Evolutionary conservation across 192 early-diverging fungal species (phyloP), one percentile per base, ranked within the genome.

Genomic region (Martensiomyces pterosporus): DNA sequence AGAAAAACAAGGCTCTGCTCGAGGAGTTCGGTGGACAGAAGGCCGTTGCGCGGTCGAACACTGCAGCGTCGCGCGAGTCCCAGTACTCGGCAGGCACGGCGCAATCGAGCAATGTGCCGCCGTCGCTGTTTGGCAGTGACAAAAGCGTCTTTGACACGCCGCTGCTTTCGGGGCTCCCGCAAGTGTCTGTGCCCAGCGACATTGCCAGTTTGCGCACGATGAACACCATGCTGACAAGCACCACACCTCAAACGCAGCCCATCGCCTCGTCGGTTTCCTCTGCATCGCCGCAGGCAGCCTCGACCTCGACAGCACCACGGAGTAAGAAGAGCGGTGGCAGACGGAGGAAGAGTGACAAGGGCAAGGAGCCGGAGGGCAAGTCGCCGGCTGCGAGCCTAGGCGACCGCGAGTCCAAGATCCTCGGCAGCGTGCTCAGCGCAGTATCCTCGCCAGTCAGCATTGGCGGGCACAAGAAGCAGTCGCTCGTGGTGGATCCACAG

Each of bases 41-140:
- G 24, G 39, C 55, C 18, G 34, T 51, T n/a, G 39, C 16, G 0
- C 34, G 58, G 8, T 52, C 49, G 35, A 54, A 46, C 36, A 49
- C 57, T 7, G 48, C 27, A 6, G 45, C 22, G 9, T 55, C 61
- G 3, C 49, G 39, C 25, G 62, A 53, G 2, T 65, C 69, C 9
- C 60, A 66, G 54, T 43, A 61, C 41, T 65, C 69, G 24, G 40
- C 24, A 9, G 63, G 29, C 39, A 65, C 63, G 1, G 54, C 39
- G 24, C 63, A 58, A 52, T 74, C 70, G 16, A 74, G 70, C 64
- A 74, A 74, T 48, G 42, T 63, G 10, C 47, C 64, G 24, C 70
- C 70, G 18, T 74, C 70, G 47, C 59, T 74, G 38, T 74, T 55
- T 50, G 70, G 70, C 50, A 63, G 59, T 52, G 70, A 74, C 59